Evolutionary conservation across 1,284 basidiomycete species (phyloP).

Genomic region (Megacollybia platyphylla): DNA sequence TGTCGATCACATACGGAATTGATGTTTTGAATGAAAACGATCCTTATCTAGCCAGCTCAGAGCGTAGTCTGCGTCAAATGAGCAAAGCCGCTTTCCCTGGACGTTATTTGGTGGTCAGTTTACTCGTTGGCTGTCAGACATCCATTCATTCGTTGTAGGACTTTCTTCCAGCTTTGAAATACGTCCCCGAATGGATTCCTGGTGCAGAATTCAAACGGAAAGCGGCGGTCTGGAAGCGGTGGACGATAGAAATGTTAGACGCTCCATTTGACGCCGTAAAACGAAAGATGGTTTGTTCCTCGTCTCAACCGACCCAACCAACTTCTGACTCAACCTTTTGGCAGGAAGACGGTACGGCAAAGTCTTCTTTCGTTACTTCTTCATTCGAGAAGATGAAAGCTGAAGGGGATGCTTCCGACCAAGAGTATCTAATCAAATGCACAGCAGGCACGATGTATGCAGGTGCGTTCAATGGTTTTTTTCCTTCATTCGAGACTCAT

Average conservation of each 20-base stretch:
- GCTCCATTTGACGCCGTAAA: constrained; percentile 18
- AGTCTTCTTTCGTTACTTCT: constrained; percentile 18
- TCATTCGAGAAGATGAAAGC: constrained; percentile 11
- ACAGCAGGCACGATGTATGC: constrained; percentile 18
- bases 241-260: constrained; percentile 14
- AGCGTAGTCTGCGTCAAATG: constrained; percentile 3
- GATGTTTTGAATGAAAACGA: neutral
- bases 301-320: neutral
- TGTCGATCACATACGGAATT: constrained; percentile 7
- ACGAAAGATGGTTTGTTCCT: constrained; percentile 14
- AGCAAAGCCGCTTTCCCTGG: constrained; percentile 6
- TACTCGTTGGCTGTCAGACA: neutral
- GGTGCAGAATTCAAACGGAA: constrained; percentile 21
- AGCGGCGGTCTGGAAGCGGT: constrained; percentile 9
- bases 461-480: constrained; percentile 30
- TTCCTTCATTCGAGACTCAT: neutral
- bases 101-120: constrained; percentile 4
- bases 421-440: constrained; percentile 20
- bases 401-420: constrained; percentile 10
- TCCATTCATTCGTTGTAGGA: neutral
- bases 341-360: constrained; percentile 19
- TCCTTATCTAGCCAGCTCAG: constrained; percentile 5
- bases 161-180: neutral
- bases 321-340: constrained; percentile 14
- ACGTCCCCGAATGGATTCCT: constrained; percentile 27